phyloP scores from a whole-genome alignment of 2,329 filamentous ascomycete genomes.

The Tympanopsis confertula region DNA sequence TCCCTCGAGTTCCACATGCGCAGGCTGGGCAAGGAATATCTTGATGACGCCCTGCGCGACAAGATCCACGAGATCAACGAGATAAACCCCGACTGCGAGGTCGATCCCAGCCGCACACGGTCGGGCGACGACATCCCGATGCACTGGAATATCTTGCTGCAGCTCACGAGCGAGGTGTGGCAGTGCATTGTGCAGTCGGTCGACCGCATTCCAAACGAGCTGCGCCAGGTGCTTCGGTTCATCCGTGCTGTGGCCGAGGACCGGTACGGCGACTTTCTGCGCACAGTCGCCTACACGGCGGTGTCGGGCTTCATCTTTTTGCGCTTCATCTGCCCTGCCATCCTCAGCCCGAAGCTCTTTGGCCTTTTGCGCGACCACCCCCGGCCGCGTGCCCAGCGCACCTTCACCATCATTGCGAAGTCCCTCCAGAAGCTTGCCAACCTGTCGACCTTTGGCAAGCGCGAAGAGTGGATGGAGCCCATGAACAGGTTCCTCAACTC shows the following conservation, averaged over 20 bases:
- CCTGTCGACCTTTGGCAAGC: slow-evolving; percentile 80
- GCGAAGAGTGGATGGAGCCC: slow-evolving; percentile 97
- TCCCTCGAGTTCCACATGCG: slow-evolving; percentile 93
- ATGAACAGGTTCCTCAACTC: slow-evolving; percentile 81
- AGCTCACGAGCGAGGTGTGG: slow-evolving; percentile 75
- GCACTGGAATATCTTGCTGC: slow-evolving; percentile 71
- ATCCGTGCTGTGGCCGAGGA: slow-evolving; percentile 87
- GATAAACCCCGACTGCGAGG: slow-evolving; percentile 82
- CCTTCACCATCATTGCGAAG: slow-evolving; percentile 84
- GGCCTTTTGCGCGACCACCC: slow-evolving; percentile 76
- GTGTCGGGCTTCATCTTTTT: slow-evolving; percentile 91
- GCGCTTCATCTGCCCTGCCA: slow-evolving; percentile 91
- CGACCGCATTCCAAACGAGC: slow-evolving; percentile 63
- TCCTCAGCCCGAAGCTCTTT: slow-evolving; percentile 88
- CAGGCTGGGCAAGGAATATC: slow-evolving; percentile 79
- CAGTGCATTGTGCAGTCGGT: slow-evolving; percentile 69
- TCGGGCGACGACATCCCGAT: slow-evolving; percentile 60
- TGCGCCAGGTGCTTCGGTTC: slow-evolving; percentile 79
- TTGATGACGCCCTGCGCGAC: slow-evolving; percentile 76
- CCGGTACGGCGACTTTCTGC: slow-evolving; percentile 82
- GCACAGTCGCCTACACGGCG: slow-evolving; percentile 83
- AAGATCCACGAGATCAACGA: slow-evolving; percentile 84
- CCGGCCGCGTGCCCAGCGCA: slow-evolving; percentile 70
- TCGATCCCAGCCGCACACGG: slow-evolving; percentile 75
- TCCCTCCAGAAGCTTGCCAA: slow-evolving; percentile 84